A percentile compares a stretch with the other conserved stretches of the same genome.
Conservation (phyloP, 768 basidiomycete genomes). For the Leccinum longicurvipes region DNA sequence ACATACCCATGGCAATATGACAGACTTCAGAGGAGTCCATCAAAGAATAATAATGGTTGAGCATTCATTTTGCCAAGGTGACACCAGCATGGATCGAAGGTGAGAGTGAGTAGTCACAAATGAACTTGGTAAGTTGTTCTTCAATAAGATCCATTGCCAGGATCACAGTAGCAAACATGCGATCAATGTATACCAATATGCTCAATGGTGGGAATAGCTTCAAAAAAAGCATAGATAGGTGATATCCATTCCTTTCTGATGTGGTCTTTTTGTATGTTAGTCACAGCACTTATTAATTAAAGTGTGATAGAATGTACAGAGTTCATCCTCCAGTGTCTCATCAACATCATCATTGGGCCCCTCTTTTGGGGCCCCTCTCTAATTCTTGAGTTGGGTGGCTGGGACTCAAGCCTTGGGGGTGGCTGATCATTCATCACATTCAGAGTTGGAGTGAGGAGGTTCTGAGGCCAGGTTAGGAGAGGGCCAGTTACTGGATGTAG, state of each 20-base stretch:
- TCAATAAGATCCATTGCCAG: background rate
- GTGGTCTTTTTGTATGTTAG: background rate
- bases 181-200: background rate
- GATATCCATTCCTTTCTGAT: slow-evolving; percentile 28
- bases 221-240: slow-evolving; percentile 36
- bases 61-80: background rate
- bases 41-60: background rate
- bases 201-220: slow-evolving; percentile 16
- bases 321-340: too few species aligned
- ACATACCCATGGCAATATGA: too few species aligned
- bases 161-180: background rate
- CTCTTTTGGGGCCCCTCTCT: too few species aligned
- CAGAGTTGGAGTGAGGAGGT: too few species aligned
- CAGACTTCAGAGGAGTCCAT: background rate
- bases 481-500: too few species aligned
- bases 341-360: too few species aligned
- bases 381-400: too few species aligned
- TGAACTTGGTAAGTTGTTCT: background rate
- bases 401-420: too few species aligned
- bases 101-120: background rate
- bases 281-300: too few species aligned
- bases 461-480: too few species aligned
- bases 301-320: too few species aligned
- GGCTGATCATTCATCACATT: too few species aligned
- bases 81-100: background rate